phyloP scores from a whole-genome alignment of 495 filamentous ascomycete genomes.

The Aspergillus nanangensis region DNA sequence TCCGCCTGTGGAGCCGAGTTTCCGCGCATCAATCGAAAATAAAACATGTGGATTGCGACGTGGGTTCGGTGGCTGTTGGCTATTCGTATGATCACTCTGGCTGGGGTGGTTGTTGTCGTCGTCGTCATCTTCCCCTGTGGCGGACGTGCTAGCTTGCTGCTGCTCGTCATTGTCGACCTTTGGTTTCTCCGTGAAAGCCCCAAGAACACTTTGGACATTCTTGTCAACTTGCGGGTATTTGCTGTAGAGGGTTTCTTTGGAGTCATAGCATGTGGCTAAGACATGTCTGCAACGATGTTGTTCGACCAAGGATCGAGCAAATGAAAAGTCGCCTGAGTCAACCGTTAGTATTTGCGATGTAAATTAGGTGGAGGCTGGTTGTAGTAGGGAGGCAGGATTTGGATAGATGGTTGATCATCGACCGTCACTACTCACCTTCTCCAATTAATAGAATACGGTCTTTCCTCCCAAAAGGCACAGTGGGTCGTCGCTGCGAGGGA shows the following conservation, averaged over 20 bases:
- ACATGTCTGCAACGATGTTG: constrained; percentile 67
- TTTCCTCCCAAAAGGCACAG: constrained; percentile 67
- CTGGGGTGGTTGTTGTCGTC: neutral
- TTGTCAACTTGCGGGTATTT: constrained; percentile 76
- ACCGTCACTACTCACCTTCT: constrained; percentile 59
- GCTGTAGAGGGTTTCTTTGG: constrained; percentile 40
- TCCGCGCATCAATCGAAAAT: constrained; percentile 72
- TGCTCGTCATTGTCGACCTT: neutral
- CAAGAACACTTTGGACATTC: constrained; percentile 52
- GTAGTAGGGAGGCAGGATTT: too few relatives aligned
- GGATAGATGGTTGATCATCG: too few relatives aligned
- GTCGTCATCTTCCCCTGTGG: neutral
- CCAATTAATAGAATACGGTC: constrained; percentile 81
- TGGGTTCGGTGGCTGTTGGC: constrained; percentile 9
- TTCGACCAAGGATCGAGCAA: constrained; percentile 67
- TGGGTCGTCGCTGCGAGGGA: constrained; percentile 39
- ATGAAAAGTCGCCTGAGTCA: constrained; percentile 72
- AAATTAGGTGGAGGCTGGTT: neutral
- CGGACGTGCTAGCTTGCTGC: neutral
- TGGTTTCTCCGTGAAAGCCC: constrained; percentile 1
- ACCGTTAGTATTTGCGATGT: constrained; percentile 12
- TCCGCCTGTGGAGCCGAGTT: constrained; percentile 47
- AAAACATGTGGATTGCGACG: constrained; percentile 43
- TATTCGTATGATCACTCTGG: neutral
- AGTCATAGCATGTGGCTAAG: constrained; percentile 61